A percentile compares a stretch with the other conserved stretches of the same genome.
Conservation (phyloP, 23 red algal species). For the Gracilaria caudata region DNA sequence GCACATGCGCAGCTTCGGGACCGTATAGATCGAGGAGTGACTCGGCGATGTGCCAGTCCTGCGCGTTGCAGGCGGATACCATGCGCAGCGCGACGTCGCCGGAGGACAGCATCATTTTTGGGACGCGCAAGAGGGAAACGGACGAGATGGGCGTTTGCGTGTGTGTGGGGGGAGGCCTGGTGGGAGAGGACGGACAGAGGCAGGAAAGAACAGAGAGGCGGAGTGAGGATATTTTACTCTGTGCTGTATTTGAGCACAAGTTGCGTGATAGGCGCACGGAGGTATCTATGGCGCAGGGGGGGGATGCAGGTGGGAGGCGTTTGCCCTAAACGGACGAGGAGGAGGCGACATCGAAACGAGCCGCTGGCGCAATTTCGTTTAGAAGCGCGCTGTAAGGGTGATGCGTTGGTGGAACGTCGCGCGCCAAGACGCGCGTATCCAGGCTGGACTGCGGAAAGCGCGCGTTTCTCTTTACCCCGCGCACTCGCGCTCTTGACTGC, state of each 20-base stretch:
- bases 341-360: background rate
- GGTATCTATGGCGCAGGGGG: conserved; percentile 5
- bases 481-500: no score
- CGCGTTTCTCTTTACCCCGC: no score
- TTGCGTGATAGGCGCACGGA: background rate
- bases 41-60: conserved; percentile 60
- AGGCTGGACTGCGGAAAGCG: no score
- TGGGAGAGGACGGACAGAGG: conserved; percentile 5
- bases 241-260: background rate
- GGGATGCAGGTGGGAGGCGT: background rate
- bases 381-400: background rate
- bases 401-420: background rate
- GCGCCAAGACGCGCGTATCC: no score
- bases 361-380: conserved; percentile 2
- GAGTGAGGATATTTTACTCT: background rate
- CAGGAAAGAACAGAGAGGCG: background rate
- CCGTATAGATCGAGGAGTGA: conserved; percentile 50
- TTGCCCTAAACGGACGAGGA: background rate
- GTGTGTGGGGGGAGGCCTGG: background rate
- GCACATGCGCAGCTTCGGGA: conserved; percentile 21
- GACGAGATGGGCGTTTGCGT: background rate
- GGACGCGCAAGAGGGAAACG: no score
- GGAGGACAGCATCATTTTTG: background rate
- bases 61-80: conserved; percentile 40
- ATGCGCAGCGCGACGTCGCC: conserved; percentile 38